These are phyloP conservation scores for Pseudogymnoascus sp. DNA, from an alignment of 2,329 filamentous ascomycete species.

Conservation along the genomic window DNA sequence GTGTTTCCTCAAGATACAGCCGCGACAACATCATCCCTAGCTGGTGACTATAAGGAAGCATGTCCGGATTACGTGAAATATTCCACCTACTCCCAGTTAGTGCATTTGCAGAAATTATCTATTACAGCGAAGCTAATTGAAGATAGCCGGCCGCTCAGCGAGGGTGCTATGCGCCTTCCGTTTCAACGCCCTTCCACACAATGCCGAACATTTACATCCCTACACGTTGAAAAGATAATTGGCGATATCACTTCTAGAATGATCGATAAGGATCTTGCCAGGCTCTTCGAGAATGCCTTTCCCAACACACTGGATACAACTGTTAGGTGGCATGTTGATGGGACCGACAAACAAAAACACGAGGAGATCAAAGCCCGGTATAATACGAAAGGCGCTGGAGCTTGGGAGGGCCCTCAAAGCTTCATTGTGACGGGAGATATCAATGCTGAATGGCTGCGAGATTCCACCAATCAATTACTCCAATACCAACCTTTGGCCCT, in stretches of 20 bases:
- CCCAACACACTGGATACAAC: slow-evolving; percentile 72
- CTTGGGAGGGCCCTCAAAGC: slow-evolving; percentile 79
- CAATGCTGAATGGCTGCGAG: slow-evolving; percentile 84
- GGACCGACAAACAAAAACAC: slow-evolving; percentile 32
- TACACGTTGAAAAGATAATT: slow-evolving; percentile 83
- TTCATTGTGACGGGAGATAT: slow-evolving; percentile 94
- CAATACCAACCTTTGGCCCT: slow-evolving; percentile 83
- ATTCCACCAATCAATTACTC: slow-evolving; percentile 86
- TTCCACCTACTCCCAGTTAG: slow-evolving; percentile 16
- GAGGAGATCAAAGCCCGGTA: slow-evolving; percentile 33
- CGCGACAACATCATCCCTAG: not conserved
- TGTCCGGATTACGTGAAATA: slow-evolving; percentile 32
- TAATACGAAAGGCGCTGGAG: slow-evolving; percentile 42
- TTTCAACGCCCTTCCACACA: slow-evolving; percentile 74
- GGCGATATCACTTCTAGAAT: slow-evolving; percentile 71
- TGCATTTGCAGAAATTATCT: slow-evolving; percentile 12
- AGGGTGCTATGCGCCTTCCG: slow-evolving; percentile 71
- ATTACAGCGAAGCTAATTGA: slow-evolving; percentile 23
- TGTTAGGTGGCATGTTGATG: slow-evolving; percentile 61
- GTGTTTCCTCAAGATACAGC: not conserved
- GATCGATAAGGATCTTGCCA: slow-evolving; percentile 77
- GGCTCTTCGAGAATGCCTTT: slow-evolving; percentile 91
- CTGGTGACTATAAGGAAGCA: slow-evolving; percentile 16
- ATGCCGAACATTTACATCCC: slow-evolving; percentile 86
- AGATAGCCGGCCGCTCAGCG: slow-evolving; percentile 65